Evolutionary conservation across 345 rosid species (phyloP).

Genomic region (Populus ilicifolia): DNA sequence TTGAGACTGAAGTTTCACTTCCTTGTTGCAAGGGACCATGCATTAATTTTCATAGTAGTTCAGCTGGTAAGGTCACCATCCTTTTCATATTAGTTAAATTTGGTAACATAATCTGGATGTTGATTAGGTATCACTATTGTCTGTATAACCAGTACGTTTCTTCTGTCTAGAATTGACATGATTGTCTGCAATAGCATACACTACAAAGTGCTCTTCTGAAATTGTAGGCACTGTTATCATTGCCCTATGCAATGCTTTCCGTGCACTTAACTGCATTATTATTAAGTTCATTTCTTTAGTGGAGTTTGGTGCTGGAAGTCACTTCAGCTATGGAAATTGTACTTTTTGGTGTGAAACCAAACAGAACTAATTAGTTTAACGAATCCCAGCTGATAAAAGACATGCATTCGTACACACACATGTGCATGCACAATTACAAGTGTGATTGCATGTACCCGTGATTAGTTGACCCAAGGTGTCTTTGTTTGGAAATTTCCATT

Average conservation of each 20-base stretch:
- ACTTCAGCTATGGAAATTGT: neutral
- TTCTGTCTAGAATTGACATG: neutral
- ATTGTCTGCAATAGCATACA: neutral
- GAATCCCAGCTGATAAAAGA: neutral
- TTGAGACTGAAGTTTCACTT: slow-evolving; percentile 95
- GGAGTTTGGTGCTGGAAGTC: neutral
- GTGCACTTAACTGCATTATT: neutral
- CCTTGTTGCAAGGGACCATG: slow-evolving; percentile 95
- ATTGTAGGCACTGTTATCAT: neutral
- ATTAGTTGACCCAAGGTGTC: neutral
- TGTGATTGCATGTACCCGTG: neutral
- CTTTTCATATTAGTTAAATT: neutral
- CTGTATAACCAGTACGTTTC: neutral
- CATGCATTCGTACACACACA: neutral
- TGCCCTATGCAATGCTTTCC: neutral
- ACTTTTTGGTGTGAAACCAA: neutral
- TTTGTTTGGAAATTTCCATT: neutral
- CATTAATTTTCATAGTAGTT: slow-evolving; percentile 81
- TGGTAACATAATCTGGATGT: slow-evolving; percentile 1
- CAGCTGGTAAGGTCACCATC: slow-evolving; percentile 65
- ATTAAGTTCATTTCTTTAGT: neutral
- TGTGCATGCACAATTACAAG: neutral
- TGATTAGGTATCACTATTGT: neutral
- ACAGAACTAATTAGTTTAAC: neutral
- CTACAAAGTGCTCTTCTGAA: neutral